Percentiles rank a stretch among this genome's conserved stretches.
Evolutionary conservation across 331 rosid genomes (phyloP).

Genomic region (Rhamnella rubrinervis): DNA sequence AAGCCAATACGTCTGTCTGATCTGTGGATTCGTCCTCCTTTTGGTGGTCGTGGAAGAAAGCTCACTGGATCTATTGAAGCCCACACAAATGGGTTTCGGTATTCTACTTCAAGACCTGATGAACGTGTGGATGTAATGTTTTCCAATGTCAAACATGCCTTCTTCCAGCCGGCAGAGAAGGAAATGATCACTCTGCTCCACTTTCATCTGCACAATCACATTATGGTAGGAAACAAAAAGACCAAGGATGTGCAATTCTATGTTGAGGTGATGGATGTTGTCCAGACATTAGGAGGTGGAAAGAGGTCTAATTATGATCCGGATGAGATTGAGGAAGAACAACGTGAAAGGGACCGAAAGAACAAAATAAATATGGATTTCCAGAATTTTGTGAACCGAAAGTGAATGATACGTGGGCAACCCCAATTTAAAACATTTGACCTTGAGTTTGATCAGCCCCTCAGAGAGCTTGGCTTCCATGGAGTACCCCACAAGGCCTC

Average conservation of each 20-base stretch:
- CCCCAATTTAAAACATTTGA: slow-evolving; percentile 63
- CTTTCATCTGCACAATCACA: slow-evolving; percentile 81
- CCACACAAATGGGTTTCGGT: slow-evolving; percentile 75
- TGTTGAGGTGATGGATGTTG: slow-evolving; percentile 83
- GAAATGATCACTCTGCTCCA: slow-evolving; percentile 80
- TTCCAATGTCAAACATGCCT: slow-evolving; percentile 69
- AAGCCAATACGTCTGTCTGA: slow-evolving; percentile 71
- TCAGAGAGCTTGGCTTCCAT: slow-evolving; percentile 85
- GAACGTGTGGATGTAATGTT: slow-evolving; percentile 75
- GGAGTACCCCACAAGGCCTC: slow-evolving; percentile 89
- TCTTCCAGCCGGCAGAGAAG: slow-evolving; percentile 84
- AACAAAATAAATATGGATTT: slow-evolving; percentile 72
- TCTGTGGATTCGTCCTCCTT: slow-evolving; percentile 76
- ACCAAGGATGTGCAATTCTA: slow-evolving; percentile 84
- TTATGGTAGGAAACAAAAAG: slow-evolving; percentile 86
- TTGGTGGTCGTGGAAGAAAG: slow-evolving; percentile 87
- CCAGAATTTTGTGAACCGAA: slow-evolving; percentile 69
- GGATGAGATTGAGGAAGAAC: slow-evolving; percentile 86
- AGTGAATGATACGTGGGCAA: slow-evolving; percentile 81
- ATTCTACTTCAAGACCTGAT: slow-evolving; percentile 70
- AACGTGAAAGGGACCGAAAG: slow-evolving; percentile 70
- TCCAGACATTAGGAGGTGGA: slow-evolving; percentile 76
- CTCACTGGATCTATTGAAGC: slow-evolving; percentile 79
- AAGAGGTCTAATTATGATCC: slow-evolving; percentile 80
- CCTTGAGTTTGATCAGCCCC: slow-evolving; percentile 87